Conservation (phyloP, 352 stramenopile species). For the Phytophthora macrochlamydospora region DNA sequence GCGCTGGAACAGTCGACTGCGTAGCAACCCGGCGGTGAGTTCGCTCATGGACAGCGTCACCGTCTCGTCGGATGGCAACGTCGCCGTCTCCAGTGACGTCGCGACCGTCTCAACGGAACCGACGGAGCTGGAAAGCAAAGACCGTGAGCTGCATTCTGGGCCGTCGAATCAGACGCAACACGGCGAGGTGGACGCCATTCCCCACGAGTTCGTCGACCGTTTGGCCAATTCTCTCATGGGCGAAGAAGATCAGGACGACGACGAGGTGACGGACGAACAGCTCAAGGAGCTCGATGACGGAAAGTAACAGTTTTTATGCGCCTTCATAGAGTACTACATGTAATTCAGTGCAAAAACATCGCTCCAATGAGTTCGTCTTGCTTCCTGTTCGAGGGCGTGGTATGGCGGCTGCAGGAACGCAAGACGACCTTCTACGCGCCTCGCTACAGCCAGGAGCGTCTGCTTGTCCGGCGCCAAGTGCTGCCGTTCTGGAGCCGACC, state of each 20-base stretch:
- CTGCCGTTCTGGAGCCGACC: constrained; percentile 38
- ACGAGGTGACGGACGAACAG: constrained; percentile 23
- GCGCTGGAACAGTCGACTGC: constrained; percentile 40
- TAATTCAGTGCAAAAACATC: background rate
- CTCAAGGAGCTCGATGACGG: constrained; percentile 21
- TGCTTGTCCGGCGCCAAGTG: constrained; percentile 23
- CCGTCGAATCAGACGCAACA: background rate
- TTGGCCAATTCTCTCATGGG: constrained; percentile 12
- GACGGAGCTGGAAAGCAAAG: constrained; percentile 4
- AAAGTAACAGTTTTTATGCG: background rate
- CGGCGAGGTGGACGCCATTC: constrained; percentile 6
- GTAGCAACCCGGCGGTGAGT: constrained; percentile 25
- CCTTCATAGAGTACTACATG: background rate
- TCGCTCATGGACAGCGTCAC: constrained; percentile 30
- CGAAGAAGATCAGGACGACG: constrained; percentile 13
- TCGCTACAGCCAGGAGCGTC: constrained; percentile 33
- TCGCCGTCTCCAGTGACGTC: constrained; percentile 1
- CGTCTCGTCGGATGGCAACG: constrained; percentile 9
- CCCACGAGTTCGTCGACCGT: constrained; percentile 20
- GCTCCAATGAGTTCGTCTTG: background rate
- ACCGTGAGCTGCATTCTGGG: constrained; percentile 1
- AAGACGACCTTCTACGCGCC: constrained; percentile 44
- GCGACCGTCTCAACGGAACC: background rate
- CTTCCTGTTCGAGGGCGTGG: constrained; percentile 30
- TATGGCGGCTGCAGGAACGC: constrained; percentile 42